Evolutionary conservation across 2,329 filamentous ascomycete genomes (phyloP), one percentile per base, ranked within the genome.

Genomic region (Calonectria crousiana): DNA sequence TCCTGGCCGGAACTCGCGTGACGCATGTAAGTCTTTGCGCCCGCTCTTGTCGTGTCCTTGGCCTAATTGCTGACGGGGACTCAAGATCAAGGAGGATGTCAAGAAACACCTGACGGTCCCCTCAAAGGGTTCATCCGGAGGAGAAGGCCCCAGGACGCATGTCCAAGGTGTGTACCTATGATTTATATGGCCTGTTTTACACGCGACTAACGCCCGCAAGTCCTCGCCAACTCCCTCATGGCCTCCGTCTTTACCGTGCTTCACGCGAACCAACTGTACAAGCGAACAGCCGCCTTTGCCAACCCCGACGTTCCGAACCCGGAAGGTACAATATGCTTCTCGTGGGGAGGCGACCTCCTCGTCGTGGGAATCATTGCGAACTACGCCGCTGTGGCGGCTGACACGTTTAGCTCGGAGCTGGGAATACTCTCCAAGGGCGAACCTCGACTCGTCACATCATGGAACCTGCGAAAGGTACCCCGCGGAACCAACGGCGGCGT

Each of bases 401-500:
- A 99, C 84, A 99, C 97, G 0, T 97, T 98, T 83, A 96, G 94
- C 72, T 98, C 95, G 14, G 97, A 99, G 86, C 92, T 99, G 26
- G 97, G 97, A 18, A 99, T 99, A 71, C 89, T 99, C 16, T 94
- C 96, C 9, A 91, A 89, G 73, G 90, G 90, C 30, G 87, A 91
- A 56, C 97, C 97, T 11, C 92, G 96, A 44, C 91, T 99, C 47
- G 96, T 99, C 82, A 98, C 95, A 5, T 96, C 94, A 18, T 92
- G 90, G 20, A 92, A 86, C 6, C 89, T 97, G 81, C 93, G 94
- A 73, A 90, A 91, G 76, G 97, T 98, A 0, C 96, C 97, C 0
- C 93, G 91, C 1, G 97, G 97, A 65, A 98, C 97, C 52, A 99
- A 99, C 82, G 97, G 97, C 38, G 97, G 96, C 20, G 95, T 99